Evolutionary conservation across 176 grass and related monocot species (phyloP).

Genomic region (Miscanthus lutarioriparius): DNA sequence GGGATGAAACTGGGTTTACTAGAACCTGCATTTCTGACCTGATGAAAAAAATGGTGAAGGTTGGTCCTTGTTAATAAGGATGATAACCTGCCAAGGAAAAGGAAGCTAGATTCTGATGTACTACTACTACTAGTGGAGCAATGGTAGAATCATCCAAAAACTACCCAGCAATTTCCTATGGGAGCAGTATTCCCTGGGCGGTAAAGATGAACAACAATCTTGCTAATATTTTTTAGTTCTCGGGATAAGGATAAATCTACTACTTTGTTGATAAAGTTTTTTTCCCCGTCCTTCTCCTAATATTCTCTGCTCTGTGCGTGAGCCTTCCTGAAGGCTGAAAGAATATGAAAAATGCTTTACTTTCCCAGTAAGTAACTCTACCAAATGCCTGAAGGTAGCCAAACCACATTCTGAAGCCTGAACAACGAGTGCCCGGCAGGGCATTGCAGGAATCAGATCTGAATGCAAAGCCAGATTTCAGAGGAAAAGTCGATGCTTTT

Average conservation of each 20-base stretch:
- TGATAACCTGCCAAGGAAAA: not conserved
- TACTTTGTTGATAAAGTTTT: slow-evolving; percentile 24
- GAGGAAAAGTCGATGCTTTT: slow-evolving; percentile 25
- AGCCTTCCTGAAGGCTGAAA: slow-evolving; percentile 19
- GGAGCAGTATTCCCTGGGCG: not conserved
- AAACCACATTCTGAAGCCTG: slow-evolving; percentile 1
- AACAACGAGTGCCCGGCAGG: slow-evolving; percentile 16
- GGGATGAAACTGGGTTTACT: not conserved
- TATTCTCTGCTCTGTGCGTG: slow-evolving; percentile 17
- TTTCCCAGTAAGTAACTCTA: slow-evolving; percentile 36
- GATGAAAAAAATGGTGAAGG: slow-evolving; percentile 23
- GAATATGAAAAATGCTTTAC: slow-evolving; percentile 26
- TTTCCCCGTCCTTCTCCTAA: not conserved
- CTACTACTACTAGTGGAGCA: not conserved
- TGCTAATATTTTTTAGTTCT: not conserved
- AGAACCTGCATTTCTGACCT: not conserved
- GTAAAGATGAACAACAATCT: not conserved
- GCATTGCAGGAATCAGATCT: slow-evolving; percentile 33
- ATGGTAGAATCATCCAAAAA: slow-evolving; percentile 19
- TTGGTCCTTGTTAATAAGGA: slow-evolving; percentile 27
- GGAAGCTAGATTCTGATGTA: not conserved
- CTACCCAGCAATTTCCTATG: not conserved
- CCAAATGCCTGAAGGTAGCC: slow-evolving; percentile 1
- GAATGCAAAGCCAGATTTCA: slow-evolving; percentile 24
- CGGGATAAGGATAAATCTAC: slow-evolving; percentile 24